phyloP scores from a whole-genome alignment of 768 basidiomycete species.

The Kwoniella heveanensis region DNA sequence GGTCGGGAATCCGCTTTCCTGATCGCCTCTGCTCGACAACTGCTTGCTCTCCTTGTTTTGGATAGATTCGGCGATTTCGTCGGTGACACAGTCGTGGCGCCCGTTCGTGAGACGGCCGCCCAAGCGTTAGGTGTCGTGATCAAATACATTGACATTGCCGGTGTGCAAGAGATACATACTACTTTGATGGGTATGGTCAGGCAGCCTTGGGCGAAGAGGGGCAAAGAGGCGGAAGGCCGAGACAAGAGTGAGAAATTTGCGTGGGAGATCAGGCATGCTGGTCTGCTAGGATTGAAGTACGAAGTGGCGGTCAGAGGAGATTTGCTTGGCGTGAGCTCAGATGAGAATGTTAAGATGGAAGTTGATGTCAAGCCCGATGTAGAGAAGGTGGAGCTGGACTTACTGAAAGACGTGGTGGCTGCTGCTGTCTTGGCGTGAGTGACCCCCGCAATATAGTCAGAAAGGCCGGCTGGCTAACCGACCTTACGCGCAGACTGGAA shows the following conservation, averaged over 20 bases:
- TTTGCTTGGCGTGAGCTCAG: conserved; percentile 60
- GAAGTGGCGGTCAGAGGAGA: conserved; percentile 92
- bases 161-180: conserved; percentile 75
- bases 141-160: conserved; percentile 80
- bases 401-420: conserved; percentile 81
- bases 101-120: conserved; percentile 92
- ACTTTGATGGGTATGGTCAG: conserved; percentile 90
- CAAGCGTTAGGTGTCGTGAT: conserved; percentile 89
- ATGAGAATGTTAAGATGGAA: conserved; percentile 42
- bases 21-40: conserved; percentile 69
- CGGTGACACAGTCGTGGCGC: conserved; percentile 94
- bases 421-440: conserved; percentile 86
- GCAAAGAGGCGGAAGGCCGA: conserved; percentile 39
- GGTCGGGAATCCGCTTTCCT: conserved; percentile 25
- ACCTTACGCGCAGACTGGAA: conserved; percentile 63
- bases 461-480: background rate
- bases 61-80: conserved; percentile 99
- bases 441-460: background rate
- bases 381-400: conserved; percentile 27
- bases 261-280: conserved; percentile 99
- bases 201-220: conserved; percentile 67
- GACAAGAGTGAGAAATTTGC: conserved; percentile 61
- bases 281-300: conserved; percentile 93
- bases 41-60: conserved; percentile 85
- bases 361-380: conserved; percentile 38